Evolutionary conservation across 2,329 filamentous ascomycete species (phyloP), one percentile per base, ranked within the genome.

Genomic region (Colletotrichum neosansevieriae): DNA sequence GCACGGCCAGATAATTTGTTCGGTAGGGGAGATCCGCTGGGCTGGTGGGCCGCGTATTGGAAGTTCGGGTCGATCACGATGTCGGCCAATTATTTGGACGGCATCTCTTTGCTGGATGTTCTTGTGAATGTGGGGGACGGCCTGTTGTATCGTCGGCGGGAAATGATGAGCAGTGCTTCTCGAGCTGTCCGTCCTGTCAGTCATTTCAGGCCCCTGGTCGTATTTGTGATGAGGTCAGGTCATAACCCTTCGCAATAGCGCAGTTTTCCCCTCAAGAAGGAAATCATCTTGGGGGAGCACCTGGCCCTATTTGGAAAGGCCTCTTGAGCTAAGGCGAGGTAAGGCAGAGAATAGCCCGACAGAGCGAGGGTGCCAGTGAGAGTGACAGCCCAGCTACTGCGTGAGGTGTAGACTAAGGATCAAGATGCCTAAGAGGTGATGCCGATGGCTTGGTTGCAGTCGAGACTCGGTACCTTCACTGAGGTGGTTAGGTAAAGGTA

Each of bases 31-130:
- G 38, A 58, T 45, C 45, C 42, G 34, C 54, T 47, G 57, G 49
- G 29, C 34, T 34, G 9, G 51, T 63, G 58, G 64, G 64, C 29
- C 58, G 19, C 44, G 24, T 42, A 13, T 67, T 60, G 47, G 54
- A 44, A 63, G 65, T 65, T 65, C 65, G 51, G 65, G 60, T 58
- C 60, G 65, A 65, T 64, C 65, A 59, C 61, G 51, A 63, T 63
- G 53, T 58, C 51, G 64, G 58, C 40, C 64, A 58, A 54, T 56
- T 32, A 42, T 61, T 40, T 24, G 47, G 32, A 38, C 58, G 58
- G 42, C 44, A 17, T 50, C 40, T 56, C 54, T 51, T 19, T 40
- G 45, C 19, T 11, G 38, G n/a, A 57, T 45, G 42, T 21, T 24
- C 17, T 21, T 11, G 17, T 34, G 10, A 17, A 42, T 58, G 56